Conservation (phyloP, 2,329 filamentous ascomycete species). For the Tolypocladium nubicola region DNA sequence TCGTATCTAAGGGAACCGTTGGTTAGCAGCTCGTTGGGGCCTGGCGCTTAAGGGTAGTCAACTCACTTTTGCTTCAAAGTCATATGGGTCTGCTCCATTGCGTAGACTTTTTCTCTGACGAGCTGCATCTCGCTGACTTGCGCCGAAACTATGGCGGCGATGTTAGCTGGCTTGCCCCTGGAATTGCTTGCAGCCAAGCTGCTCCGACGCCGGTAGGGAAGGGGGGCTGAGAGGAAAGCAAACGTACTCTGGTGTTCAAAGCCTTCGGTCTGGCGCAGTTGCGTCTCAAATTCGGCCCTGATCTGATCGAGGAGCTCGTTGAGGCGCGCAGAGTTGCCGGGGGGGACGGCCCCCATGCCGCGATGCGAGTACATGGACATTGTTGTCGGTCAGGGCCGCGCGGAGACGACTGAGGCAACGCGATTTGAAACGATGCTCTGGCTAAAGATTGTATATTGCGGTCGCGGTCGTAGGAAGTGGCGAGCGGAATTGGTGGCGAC, state of each 20-base stretch:
- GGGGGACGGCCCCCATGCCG: slow-evolving; percentile 64
- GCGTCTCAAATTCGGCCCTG: slow-evolving; percentile 80
- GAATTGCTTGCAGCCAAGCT: neutral
- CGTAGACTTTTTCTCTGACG: slow-evolving; percentile 85
- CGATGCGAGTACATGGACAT: slow-evolving; percentile 89
- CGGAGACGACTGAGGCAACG: neutral
- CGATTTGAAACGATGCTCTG: neutral
- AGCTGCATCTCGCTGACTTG: slow-evolving; percentile 95
- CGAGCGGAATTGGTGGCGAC: neutral
- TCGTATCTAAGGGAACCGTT: slow-evolving; percentile 60
- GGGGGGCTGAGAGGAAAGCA: neutral
- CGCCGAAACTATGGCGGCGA: slow-evolving; percentile 55
- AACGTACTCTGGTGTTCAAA: slow-evolving; percentile 87
- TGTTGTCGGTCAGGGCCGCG: slow-evolving; percentile 5
- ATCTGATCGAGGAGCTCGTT: slow-evolving; percentile 89
- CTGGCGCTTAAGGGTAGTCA: neutral
- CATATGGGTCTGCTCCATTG: slow-evolving; percentile 83
- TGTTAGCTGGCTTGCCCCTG: neutral
- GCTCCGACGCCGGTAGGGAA: neutral
- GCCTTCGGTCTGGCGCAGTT: slow-evolving; percentile 69
- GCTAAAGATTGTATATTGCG: neutral
- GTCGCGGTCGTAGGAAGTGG: neutral
- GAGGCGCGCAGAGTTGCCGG: slow-evolving; percentile 51
- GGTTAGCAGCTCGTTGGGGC: slow-evolving; percentile 3
- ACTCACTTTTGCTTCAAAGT: slow-evolving; percentile 84